These are phyloP conservation scores for Tilletia setariae DNA, from an alignment of 1,284 basidiomycete species.

Conservation along the genomic window DNA sequence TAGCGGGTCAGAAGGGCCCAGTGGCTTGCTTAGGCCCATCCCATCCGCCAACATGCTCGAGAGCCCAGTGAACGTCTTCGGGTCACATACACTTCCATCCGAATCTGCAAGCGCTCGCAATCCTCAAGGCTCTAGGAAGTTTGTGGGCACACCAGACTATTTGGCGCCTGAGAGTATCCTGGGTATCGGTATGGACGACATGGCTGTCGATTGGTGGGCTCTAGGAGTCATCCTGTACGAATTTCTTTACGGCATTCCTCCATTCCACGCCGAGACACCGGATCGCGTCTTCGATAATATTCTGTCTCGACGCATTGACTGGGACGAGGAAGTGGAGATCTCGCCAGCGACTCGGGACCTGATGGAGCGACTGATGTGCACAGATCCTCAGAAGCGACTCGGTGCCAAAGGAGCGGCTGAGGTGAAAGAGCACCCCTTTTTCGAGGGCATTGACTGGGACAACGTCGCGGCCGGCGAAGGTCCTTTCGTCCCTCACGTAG, in stretches of 20 bases:
- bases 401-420: constrained; percentile 86
- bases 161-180: constrained; percentile 93
- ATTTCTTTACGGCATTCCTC: constrained; percentile 93
- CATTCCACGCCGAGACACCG: constrained; percentile 94
- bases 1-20: constrained; percentile 33
- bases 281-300: constrained; percentile 99
- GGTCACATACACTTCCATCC: constrained; percentile 32
- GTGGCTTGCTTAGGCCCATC: neutral
- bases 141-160: constrained; percentile 96
- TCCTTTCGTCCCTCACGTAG: constrained; percentile 90
- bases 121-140: constrained; percentile 61
- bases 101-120: constrained; percentile 23
- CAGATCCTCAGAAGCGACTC: constrained; percentile 74
- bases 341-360: constrained; percentile 84
- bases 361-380: constrained; percentile 80
- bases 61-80: constrained; percentile 40
- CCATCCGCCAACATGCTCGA: constrained; percentile 26
- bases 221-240: constrained; percentile 97
- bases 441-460: constrained; percentile 87
- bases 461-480: constrained; percentile 82
- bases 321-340: constrained; percentile 88
- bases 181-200: constrained; percentile 91
- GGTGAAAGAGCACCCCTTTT: constrained; percentile 88
- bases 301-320: constrained; percentile 88
- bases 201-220: constrained; percentile 98